Evolutionary conservation across 208 protist species (phyloP), one percentile per base, ranked within the genome.

Genomic region (Trypanosoma avium): DNA sequence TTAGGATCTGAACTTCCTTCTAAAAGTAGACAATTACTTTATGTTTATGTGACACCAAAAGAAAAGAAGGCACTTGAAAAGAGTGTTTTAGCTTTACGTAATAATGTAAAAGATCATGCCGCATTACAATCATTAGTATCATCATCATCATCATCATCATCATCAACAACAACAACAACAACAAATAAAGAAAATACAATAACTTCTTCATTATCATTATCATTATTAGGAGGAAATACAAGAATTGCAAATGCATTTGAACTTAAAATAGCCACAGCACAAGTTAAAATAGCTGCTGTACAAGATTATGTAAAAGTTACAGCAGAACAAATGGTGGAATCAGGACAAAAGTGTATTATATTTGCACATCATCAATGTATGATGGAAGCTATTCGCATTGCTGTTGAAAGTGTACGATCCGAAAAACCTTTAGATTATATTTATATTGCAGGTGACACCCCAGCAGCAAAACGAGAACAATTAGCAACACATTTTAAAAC

Each of bases 291-390:
- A 2, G 73, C 90, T 1, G 84, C 92, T 27, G 91, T 98, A 48
- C 79, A 88, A 64, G 86, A 96, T 53, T 98, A 97, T 71, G 67
- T 98, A 3, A 52, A 60, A 40, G 71, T 81, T 49, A 67, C 86
- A 24, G 73, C 94, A 12, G 85, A 95, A 63, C 83, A 93, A 58
- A 79, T 90, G 61, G 60, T 88, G 38, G 72, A 86, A 43, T 75
- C 81, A 1, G 75, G 79, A 15, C 84, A 91, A 57, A 98, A 98
- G 66, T 52, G 97, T 35, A 87, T 98, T 45, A 54, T 98, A 35
- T 98, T 98, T 61, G 95, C 91, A 10, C 95, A 98, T 57, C 96
- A 99, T 48, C 71, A 86, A 53, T 75, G 73, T 63, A 93, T 98
- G 83, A 84, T 98, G 78, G 88, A 98, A 48, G 92, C 82, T 7